A percentile compares a stretch with the other conserved stretches of the same genome.
phyloP scores from a whole-genome alignment of 495 filamentous ascomycete species.

The Aspergillus biplanus region DNA sequence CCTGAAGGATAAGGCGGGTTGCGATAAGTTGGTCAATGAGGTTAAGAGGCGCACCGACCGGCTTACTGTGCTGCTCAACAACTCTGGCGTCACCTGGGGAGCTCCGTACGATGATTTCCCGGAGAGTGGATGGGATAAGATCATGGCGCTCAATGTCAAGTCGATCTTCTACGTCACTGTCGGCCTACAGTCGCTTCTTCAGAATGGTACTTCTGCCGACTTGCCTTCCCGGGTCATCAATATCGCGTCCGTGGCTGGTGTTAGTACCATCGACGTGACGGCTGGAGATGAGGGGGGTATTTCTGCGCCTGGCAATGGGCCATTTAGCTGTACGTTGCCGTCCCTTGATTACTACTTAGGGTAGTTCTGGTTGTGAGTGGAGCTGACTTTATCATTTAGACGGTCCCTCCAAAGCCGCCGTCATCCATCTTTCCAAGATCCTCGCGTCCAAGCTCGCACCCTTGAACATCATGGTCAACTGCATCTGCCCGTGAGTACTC shows the following conservation, averaged over 20 bases:
- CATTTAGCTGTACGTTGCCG: conserved; percentile 8
- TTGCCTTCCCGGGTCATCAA: conserved; percentile 8
- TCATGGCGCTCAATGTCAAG: conserved; percentile 15
- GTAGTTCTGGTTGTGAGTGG: background rate
- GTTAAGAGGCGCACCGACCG: conserved; percentile 10
- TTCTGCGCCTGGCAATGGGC: conserved; percentile 1
- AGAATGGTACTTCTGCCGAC: background rate
- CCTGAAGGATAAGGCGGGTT: conserved; percentile 15
- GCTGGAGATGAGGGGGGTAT: conserved; percentile 9
- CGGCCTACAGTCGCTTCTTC: conserved; percentile 9
- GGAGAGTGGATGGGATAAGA: conserved; percentile 12
- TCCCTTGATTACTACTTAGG: background rate
- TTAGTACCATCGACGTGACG: conserved; percentile 5
- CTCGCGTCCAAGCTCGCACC: conserved; percentile 12
- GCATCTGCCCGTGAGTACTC: conserved; percentile 9
- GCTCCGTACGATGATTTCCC: conserved; percentile 13
- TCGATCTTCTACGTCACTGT: conserved; percentile 12
- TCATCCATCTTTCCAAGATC: conserved; percentile 9
- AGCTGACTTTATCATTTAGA: conserved; percentile 2
- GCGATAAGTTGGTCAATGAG: conserved; percentile 2
- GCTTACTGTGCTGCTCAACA: conserved; percentile 12
- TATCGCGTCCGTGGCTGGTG: conserved; percentile 6
- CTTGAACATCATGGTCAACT: conserved; percentile 11
- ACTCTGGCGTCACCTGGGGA: conserved; percentile 13
- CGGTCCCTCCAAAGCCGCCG: conserved; percentile 12